These are phyloP conservation scores for Aureobasidium lini DNA, from an alignment of 2,329 filamentous ascomycete genomes.

Conservation along the genomic window DNA sequence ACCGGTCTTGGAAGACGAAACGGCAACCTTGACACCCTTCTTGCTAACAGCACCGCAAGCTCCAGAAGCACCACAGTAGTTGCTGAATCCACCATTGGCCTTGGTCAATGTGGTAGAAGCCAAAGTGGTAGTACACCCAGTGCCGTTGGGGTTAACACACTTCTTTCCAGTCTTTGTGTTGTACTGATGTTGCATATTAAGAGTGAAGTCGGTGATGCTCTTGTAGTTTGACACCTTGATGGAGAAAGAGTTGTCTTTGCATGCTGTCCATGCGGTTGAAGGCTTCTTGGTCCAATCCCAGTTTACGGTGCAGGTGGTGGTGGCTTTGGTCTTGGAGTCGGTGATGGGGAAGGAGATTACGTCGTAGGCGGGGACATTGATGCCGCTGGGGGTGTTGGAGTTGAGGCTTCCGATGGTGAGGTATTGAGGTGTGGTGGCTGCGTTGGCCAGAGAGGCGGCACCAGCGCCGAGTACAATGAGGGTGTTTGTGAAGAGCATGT, in stretches of 20 bases:
- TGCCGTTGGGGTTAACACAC: constrained; percentile 1
- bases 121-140: not conserved
- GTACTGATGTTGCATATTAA: constrained; percentile 3
- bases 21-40: not conserved
- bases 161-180: constrained; percentile 8
- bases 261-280: not conserved
- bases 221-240: constrained; percentile 6
- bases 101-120: not conserved
- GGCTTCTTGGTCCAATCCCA: constrained; percentile 11
- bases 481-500: constrained; percentile 8
- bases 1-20: constrained; percentile 9
- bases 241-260: not conserved
- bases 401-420: not conserved
- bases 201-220: not conserved
- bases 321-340: constrained; percentile 9
- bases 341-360: constrained; percentile 2
- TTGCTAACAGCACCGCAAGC: constrained; percentile 3
- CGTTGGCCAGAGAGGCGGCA: not conserved
- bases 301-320: not conserved
- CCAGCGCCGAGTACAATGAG: not conserved
- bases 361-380: not conserved
- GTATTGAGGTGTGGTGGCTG: constrained; percentile 5
- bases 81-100: not conserved
- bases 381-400: constrained; percentile 10
- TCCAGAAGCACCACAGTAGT: constrained; percentile 6